These are phyloP conservation scores for Trypanosoma brucei DNA, from an alignment of 208 protist species.

Conservation along the genomic window DNA sequence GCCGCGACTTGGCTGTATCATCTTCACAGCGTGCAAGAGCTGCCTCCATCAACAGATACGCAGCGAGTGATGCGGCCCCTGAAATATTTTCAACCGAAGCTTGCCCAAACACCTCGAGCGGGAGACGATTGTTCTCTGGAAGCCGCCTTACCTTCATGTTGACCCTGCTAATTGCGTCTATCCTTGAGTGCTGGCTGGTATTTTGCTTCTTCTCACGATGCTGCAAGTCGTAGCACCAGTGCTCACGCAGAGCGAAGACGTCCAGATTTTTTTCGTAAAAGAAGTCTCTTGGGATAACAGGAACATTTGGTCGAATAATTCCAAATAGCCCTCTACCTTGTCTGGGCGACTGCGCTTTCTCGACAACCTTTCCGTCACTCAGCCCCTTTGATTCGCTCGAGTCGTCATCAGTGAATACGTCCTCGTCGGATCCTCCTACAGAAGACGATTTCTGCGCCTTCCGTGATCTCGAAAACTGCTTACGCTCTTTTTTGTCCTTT, in stretches of 20 bases:
- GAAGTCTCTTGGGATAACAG: slow-evolving; percentile 50
- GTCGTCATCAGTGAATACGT: slow-evolving; percentile 3
- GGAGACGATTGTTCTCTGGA: slow-evolving; percentile 42
- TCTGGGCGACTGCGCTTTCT: background rate
- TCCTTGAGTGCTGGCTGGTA: background rate
- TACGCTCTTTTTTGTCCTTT: slow-evolving; percentile 30
- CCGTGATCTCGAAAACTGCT: background rate
- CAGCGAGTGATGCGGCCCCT: slow-evolving; percentile 43
- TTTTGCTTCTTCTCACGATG: slow-evolving; percentile 3
- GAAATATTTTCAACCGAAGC: slow-evolving; percentile 16
- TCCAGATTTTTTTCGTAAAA: slow-evolving; percentile 64
- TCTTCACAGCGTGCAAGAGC: slow-evolving; percentile 31
- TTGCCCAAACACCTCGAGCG: slow-evolving; percentile 36
- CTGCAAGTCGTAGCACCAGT: background rate
- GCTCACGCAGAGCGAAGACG: slow-evolving; percentile 25
- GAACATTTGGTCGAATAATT: slow-evolving; percentile 4
- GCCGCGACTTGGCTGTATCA: slow-evolving; percentile 26
- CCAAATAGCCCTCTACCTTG: background rate
- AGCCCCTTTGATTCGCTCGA: slow-evolving; percentile 1
- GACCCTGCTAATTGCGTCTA: slow-evolving; percentile 39
- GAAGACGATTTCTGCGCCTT: background rate
- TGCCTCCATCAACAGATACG: slow-evolving; percentile 48
- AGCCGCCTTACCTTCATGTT: slow-evolving; percentile 44
- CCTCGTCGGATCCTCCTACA: slow-evolving; percentile 1
- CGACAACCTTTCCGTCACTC: background rate